Conservation (phyloP, 371 early-diverging fungal species). For the Dentiscutata heterogama region DNA sequence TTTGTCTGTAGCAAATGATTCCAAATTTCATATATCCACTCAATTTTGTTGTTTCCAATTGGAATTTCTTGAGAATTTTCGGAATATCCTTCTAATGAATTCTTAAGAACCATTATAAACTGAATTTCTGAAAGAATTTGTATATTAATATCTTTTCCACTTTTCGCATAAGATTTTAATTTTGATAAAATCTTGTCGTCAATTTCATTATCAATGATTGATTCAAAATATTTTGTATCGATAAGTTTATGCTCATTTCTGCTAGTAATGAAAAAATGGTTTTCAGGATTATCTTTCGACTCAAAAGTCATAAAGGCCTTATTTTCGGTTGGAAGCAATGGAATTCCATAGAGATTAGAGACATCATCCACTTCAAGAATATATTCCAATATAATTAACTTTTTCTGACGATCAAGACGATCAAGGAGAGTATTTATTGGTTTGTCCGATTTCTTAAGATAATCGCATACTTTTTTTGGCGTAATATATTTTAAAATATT, state of each 20-base stretch:
- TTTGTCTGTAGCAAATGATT: neutral
- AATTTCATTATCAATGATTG: conserved; percentile 6
- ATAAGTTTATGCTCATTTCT: neutral
- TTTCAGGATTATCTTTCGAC: too few relatives aligned
- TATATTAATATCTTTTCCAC: neutral
- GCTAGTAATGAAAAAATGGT: neutral
- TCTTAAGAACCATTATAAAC: neutral
- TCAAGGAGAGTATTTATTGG: neutral
- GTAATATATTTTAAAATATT: neutral
- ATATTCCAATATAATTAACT: neutral
- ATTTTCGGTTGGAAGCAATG: too few relatives aligned
- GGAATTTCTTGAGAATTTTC: neutral
- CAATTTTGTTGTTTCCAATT: neutral
- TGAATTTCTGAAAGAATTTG: neutral
- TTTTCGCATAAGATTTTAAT: neutral
- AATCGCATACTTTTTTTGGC: neutral
- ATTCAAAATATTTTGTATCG: neutral
- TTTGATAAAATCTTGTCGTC: neutral
- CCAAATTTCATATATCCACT: conserved; percentile 30
- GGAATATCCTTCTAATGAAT: neutral
- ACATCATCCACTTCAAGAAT: neutral
- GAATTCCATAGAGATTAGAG: neutral
- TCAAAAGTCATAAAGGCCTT: too few relatives aligned
- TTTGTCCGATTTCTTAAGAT: neutral
- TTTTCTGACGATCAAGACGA: neutral